Conservation (phyloP, 345 rosid genomes). For the Eucalyptus lansdowneana region DNA sequence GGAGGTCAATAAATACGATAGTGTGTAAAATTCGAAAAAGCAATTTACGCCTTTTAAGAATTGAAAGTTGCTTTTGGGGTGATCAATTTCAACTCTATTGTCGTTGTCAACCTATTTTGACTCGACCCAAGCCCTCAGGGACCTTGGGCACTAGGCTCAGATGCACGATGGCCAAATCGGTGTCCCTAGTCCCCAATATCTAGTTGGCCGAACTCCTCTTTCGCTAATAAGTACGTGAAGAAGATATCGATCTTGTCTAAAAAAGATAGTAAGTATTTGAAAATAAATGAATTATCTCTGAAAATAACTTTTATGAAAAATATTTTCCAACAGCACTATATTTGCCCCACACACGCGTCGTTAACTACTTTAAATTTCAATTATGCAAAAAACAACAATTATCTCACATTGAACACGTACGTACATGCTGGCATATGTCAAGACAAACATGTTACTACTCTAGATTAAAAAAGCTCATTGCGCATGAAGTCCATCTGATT, state of each 20-base stretch:
- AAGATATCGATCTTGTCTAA: fast-evolving
- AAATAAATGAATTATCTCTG: background rate
- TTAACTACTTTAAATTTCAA: background rate
- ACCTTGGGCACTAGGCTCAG: background rate
- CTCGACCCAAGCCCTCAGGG: background rate
- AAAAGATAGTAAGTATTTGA: background rate
- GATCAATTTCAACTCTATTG: background rate
- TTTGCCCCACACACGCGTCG: background rate
- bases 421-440: background rate
- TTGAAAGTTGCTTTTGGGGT: background rate
- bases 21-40: background rate
- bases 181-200: background rate
- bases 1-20: too few relatives aligned
- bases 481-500: background rate
- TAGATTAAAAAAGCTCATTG: background rate
- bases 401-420: background rate
- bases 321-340: background rate
- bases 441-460: background rate
- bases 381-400: background rate
- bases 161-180: background rate
- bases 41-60: background rate
- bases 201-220: background rate
- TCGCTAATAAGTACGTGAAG: background rate
- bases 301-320: background rate
- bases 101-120: background rate